Base-by-base conservation (phyloP, 176 grass and related monocot genomes). In the Miscanthus lutarioriparius region DNA sequence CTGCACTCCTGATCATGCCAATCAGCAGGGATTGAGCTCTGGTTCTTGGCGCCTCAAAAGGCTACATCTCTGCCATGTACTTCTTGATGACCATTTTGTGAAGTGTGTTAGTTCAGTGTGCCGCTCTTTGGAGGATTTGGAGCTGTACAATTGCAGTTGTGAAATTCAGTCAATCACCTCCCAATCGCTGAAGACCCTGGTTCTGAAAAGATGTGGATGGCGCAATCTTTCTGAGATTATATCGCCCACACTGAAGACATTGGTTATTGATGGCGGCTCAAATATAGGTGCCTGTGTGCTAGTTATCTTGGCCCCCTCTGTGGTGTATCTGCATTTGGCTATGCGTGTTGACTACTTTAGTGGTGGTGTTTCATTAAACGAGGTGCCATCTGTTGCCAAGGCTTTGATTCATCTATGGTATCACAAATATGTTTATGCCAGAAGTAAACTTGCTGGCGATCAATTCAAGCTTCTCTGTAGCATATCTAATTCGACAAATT, bases 21-120 rank as follows among this genome's bases (percentile, higher is more conserved):
- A 0, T 58, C 1, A n/a, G 2, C 19, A 3, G 7, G 53, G 53
- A 58, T n/a, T 22, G 53, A n/a, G 25, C 41, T 17, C 61, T 2
- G 49, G 43, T 19, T 65, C 62, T 54, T 76, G 72, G 43, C 72
- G 22, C 28, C 82, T 84, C 9, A 67, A 40, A 67, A 76, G 62
- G 15, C 36, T 77, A 13, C 45, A 68, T 41, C 73, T 84, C 14
- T 6, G 17, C 49, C 1, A 8, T 58, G 12, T 68, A 0, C 2
- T 3, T 27, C 11, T 84, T 28, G 61, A 54, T 51, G 15, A 28
- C 16, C 1, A 3, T 22, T 75, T 84, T 0, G 41, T 22, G 3
- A 45, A 84, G 4, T 30, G 26, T 23, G 30, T 84, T n/a, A 13
- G 28, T 12, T 84, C 9, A 10, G 25, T 44, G 28, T 84, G 39